phyloP scores from a whole-genome alignment of 768 basidiomycete genomes.

The Sporobolomyces phaffii region DNA sequence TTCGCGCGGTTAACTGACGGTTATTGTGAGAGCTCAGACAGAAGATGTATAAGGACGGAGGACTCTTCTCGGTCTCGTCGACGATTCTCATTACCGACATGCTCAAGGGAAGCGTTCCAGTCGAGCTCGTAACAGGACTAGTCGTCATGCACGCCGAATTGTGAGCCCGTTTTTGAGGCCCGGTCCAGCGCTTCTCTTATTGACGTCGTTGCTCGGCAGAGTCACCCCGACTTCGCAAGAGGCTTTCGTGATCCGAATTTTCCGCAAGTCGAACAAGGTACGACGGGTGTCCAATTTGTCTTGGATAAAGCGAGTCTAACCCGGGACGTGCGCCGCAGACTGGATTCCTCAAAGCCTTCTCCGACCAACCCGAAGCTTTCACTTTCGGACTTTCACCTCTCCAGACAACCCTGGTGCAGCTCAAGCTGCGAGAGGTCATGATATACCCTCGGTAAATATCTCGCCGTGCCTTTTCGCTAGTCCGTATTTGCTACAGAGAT shows the following conservation, averaged over 20 bases:
- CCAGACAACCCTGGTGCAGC: slow-evolving; percentile 83
- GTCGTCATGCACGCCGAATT: slow-evolving; percentile 85
- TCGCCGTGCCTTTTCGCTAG: not conserved
- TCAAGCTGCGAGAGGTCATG: slow-evolving; percentile 79
- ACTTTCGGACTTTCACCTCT: slow-evolving; percentile 86
- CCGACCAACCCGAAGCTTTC: slow-evolving; percentile 92
- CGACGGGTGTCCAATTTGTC: too few species aligned
- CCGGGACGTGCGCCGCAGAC: too few species aligned
- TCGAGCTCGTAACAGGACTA: slow-evolving; percentile 77
- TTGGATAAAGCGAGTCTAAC: too few species aligned
- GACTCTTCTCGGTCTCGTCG: slow-evolving; percentile 84
- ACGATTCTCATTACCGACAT: slow-evolving; percentile 93
- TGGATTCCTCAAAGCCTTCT: slow-evolving; percentile 94
- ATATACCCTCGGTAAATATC: slow-evolving; percentile 73
- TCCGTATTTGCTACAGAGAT: too few species aligned
- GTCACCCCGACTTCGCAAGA: slow-evolving; percentile 77
- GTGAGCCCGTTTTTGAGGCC: slow-evolving; percentile 51
- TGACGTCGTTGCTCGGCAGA: slow-evolving; percentile 48
- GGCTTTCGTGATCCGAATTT: slow-evolving; percentile 87
- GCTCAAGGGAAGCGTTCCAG: slow-evolving; percentile 77
- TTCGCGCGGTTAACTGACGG: too few species aligned
- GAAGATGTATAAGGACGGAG: slow-evolving; percentile 77
- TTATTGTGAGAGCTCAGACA: slow-evolving; percentile 59
- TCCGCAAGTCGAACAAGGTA: slow-evolving; percentile 74
- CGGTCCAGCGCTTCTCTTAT: too few species aligned